Base-by-base conservation (phyloP, 2,329 filamentous ascomycete species). In the Fusarium veterinarium region DNA sequence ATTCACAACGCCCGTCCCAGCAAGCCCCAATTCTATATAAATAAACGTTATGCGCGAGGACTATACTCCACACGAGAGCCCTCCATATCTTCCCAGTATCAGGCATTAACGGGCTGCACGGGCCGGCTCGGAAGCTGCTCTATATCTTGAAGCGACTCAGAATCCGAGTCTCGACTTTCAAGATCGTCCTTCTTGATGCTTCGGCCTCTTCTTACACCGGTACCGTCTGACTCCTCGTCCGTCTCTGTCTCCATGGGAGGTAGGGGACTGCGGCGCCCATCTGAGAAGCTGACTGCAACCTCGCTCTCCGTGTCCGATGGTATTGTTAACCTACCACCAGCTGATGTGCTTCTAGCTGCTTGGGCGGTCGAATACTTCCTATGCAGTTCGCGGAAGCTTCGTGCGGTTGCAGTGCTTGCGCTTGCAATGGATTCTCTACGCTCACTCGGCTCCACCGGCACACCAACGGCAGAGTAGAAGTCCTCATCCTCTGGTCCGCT, bases 361-460 rank as follows among this genome's bases (percentile, higher is more conserved):
- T 88, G 85, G 12, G 86, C 85, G 3, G 87, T 85, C 20, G 88
- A 88, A 77, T 88, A 90, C 73, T 89, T 90, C 46, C 88, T 83
- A 75, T 91, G 88, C 37, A 91, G 81, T 42, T 91, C 89, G 42
- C 88, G 86, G 77, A 91, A 91, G 75, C 91, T 93, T 74, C 87
- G 84, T 2, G 90, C 90, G 6, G 91, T 92, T 23, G 90, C 88
- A 16, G 91, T 92, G 80, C 90, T 92, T 19, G 86, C 86, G 72
- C 91, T 93, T 25, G 90, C 88, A 20, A 87, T 83, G 4, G 91
- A 93, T 45, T 85, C 88, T 37, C 90, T 86, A 23, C 90, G 87
- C 41, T 85, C 86, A 16, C 77, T 79, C n/a, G 80, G 76, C n/a
- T 86, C 84, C 6, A 82, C 77, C 10, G 83, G 81, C 25, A 84